Evolutionary conservation across 768 basidiomycete species (phyloP), one percentile per base, ranked within the genome.

Genomic region (Glaciozyma antarctica): DNA sequence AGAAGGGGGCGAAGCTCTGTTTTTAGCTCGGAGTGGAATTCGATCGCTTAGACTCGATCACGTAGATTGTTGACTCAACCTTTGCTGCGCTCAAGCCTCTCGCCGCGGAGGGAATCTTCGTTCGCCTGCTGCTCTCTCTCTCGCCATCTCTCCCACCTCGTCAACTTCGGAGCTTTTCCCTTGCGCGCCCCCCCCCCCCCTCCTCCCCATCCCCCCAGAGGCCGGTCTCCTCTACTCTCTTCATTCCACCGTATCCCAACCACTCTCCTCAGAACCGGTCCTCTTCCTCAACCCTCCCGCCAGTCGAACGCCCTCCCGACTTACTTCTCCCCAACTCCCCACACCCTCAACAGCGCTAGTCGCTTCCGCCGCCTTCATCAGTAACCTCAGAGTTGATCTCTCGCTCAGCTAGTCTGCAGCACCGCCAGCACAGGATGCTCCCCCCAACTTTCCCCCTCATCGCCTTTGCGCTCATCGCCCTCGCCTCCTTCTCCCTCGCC

Each of bases 221-320:
- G 67, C 68, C 49, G 68, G 68, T 41, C 51, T 51, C 57, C 62
- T 63, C 58, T 58, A 48, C 41, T 49, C 53, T 55, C 38, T 58
- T 57, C 38, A 58, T 61, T 28, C 38, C 47, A 28, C n/a, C 24
- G 44, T 43, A 13, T 32, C 30, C 30, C 43, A 5, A 26, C 43
- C 28, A 43, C 32, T 41, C 49, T 19, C 26, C 26, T 6, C 6
- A 19, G 30, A 48, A 41, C 53, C 45, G 55, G 16, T 32, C 54
- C 44, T 47, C 28, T 28, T 19, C 26, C 41, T 41, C 38, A 22
- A 21, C n/a, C 59, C 63, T 58, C 63, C 44, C 57, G 67, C 45
- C 64, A 51, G 62, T 49, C 22, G 19, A 32, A 38, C 24, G 9
- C 13, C 34, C 30, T 3, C 66, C 54, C 28, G 52, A 30, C 32